Evolutionary conservation across 2,329 filamentous ascomycete species (phyloP), one percentile per base, ranked within the genome.

Genomic region (Sphaceloma murrayae): DNA sequence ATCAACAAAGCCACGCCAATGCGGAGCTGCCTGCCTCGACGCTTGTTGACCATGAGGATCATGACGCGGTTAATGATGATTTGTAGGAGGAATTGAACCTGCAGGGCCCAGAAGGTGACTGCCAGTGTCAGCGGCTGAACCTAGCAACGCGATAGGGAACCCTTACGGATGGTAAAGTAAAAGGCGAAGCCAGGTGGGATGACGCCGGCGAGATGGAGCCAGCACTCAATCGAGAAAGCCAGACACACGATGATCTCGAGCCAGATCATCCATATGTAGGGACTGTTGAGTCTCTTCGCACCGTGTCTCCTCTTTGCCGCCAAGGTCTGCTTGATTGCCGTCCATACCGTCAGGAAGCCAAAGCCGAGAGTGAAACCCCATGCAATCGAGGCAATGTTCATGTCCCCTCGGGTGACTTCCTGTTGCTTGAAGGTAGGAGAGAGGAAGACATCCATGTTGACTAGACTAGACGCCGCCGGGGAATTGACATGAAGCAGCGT

Each of bases 221-320:
- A 65, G 48, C 58, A 58, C 34, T 70, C 59, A 17, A 68, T 48
- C 4, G 59, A 62, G 55, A 72, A 70, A 6, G 58, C 49, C 8
- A 67, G 55, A 8, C 63, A 69, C 3, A 65, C 64, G 1, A 59
- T 2, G 3, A 71, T 58, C 51, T 72, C 69, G 19, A 63, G 42
- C 69, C 68, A 72, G 44, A 72, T 63, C 64, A 72, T 64, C 58
- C 64, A 66, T 0, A 72, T 30, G 26, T 48, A 48, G 2, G 47
- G 43, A 21, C 34, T 48, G 14, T 32, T 58, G 47, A 70, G 70
- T 1, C 61, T 55, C 48, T 67, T 68, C 10, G 53, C 49, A 17
- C 58, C 22, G 5, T 59, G 50, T 46, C 50, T 53, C 24, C 36
- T 40, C 36, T 29, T 40, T 3, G 36, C 36, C 2, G 22, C 13